These are phyloP conservation scores for Herpetomonas samuelpessoai DNA, from an alignment of 208 protist species.

Conservation along the genomic window DNA sequence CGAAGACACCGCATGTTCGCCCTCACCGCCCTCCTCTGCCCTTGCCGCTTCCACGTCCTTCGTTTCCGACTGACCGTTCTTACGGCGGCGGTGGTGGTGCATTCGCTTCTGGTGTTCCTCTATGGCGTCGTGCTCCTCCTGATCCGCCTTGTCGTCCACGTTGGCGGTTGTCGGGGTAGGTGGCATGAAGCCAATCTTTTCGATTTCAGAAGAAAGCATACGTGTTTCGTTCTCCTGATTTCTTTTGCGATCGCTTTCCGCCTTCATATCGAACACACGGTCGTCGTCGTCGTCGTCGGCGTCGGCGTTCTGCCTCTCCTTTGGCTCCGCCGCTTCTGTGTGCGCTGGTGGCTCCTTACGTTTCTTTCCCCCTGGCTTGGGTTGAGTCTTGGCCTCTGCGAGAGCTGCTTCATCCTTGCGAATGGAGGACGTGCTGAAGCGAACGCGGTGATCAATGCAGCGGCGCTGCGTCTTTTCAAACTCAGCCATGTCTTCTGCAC, in stretches of 20 bases:
- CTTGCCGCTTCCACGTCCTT: too few relatives aligned
- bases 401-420: not conserved
- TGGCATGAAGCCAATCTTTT: constrained; percentile 11
- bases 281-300: not conserved
- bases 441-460: not conserved
- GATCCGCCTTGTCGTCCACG: constrained; percentile 3
- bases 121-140: not conserved
- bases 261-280: not conserved
- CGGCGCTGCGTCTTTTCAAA: not conserved
- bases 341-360: too few relatives aligned
- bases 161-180: constrained; percentile 4
- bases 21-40: not conserved
- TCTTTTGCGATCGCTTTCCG: too few relatives aligned
- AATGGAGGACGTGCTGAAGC: not conserved
- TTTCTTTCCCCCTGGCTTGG: too few relatives aligned
- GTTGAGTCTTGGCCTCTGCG: not conserved
- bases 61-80: too few relatives aligned
- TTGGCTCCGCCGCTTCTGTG: not conserved
- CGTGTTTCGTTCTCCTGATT: constrained; percentile 5
- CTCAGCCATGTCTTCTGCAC: not conserved
- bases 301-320: not conserved
- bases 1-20: not conserved
- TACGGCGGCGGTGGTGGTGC: not conserved
- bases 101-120: not conserved
- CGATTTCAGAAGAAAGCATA: too few relatives aligned